These are phyloP conservation scores for Fusarium xylarioides DNA, from an alignment of 2,329 filamentous ascomycete species.

Conservation along the genomic window DNA sequence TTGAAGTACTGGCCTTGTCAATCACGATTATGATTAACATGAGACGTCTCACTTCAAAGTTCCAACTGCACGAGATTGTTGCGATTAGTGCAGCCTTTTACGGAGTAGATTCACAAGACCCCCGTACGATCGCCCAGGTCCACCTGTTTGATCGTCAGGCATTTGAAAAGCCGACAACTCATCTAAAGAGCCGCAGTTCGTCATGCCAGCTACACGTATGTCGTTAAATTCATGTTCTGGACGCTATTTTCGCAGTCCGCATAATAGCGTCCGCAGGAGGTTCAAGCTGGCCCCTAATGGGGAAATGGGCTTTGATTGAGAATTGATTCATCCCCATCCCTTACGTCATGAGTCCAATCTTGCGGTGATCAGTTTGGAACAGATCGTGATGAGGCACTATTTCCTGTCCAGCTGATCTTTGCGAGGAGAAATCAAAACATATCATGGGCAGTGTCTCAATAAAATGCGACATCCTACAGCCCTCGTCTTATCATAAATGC, in stretches of 20 bases:
- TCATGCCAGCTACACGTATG: conserved; percentile 15
- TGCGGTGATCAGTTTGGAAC: background rate
- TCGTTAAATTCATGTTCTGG: conserved; percentile 8
- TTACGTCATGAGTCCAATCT: conserved; percentile 33
- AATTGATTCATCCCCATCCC: conserved; percentile 10
- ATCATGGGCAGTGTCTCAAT: conserved; percentile 21
- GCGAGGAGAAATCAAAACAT: conserved; percentile 4
- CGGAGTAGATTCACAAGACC: background rate
- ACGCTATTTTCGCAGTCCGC: conserved; percentile 10
- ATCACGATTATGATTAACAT: conserved; percentile 12
- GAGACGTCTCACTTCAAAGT: conserved; percentile 10
- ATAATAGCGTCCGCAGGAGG: conserved; percentile 4
- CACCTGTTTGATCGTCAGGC: conserved; percentile 37
- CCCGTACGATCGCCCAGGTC: conserved; percentile 29
- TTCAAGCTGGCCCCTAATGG: conserved; percentile 24
- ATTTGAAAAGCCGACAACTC: conserved; percentile 31
- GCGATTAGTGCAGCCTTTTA: background rate
- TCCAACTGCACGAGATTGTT: background rate
- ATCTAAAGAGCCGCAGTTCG: conserved; percentile 21
- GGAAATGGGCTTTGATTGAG: conserved; percentile 24
- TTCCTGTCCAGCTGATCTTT: conserved; percentile 8
- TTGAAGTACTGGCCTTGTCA: background rate
- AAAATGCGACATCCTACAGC: conserved; percentile 27
- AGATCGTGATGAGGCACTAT: background rate
- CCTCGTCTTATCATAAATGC: conserved; percentile 1